A percentile compares a stretch with the other conserved stretches of the same genome.
Conservation (phyloP, 1,139 yeast genomes). For the Yamadazyma dushanensis region DNA sequence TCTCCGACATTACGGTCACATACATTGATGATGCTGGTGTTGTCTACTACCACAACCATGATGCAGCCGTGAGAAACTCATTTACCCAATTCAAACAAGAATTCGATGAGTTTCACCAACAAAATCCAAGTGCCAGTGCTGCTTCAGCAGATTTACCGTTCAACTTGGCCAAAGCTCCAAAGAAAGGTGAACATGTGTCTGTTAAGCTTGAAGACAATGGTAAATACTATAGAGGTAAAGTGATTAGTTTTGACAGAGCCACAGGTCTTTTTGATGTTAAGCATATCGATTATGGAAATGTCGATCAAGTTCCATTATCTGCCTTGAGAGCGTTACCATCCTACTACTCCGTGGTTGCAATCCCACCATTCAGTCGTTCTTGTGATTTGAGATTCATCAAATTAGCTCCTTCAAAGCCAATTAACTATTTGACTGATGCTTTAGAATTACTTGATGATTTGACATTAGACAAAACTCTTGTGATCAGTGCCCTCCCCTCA, state of each 20-base stretch:
- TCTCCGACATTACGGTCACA: constrained; percentile 63
- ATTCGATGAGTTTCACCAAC: constrained; percentile 47
- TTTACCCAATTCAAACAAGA: constrained; percentile 46
- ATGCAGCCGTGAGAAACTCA: constrained; percentile 31
- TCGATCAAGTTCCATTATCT: constrained; percentile 47
- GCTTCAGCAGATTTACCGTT: constrained; percentile 47
- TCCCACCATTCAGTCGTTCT: constrained; percentile 60
- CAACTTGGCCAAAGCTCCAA: constrained; percentile 46
- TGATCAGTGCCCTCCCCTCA: constrained; percentile 52
- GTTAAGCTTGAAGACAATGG: constrained; percentile 56
- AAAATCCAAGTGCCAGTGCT: constrained; percentile 38
- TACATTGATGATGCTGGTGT: constrained; percentile 50
- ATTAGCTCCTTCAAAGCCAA: constrained; percentile 60
- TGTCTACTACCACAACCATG: constrained; percentile 52
- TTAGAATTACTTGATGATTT: constrained; percentile 56
- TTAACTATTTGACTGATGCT: constrained; percentile 62
- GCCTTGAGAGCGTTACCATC: constrained; percentile 57
- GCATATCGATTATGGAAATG: constrained; percentile 67
- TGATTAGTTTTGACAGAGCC: constrained; percentile 50
- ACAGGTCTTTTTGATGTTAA: constrained; percentile 50
- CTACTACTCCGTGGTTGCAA: constrained; percentile 40
- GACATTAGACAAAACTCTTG: constrained; percentile 56
- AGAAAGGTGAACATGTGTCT: constrained; percentile 59
- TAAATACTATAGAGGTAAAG: constrained; percentile 61
- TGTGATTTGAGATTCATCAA: constrained; percentile 56